Evolutionary conservation across 140 eudicot genomes (phyloP).

Genomic region (Erigeron philadelphicus): DNA sequence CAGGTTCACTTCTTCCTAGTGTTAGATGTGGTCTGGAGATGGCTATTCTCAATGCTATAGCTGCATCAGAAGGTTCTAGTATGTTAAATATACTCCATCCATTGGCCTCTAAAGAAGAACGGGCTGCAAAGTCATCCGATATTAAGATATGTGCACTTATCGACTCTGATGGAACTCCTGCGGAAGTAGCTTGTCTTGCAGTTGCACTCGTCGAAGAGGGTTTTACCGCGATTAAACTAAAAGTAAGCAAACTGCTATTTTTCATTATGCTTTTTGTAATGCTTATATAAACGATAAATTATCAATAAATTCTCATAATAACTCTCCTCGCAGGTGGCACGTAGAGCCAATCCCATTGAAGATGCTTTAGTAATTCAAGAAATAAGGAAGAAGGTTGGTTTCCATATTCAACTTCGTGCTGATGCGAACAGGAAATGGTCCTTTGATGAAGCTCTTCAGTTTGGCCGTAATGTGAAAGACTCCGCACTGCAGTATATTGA

Average conservation of each 20-base stretch:
- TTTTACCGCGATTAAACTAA: constrained; percentile 69
- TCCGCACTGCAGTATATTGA: constrained; percentile 76
- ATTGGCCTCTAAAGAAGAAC: constrained; percentile 31
- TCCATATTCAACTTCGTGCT: constrained; percentile 59
- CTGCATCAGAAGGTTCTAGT: constrained; percentile 54
- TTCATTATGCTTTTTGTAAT: constrained; percentile 7
- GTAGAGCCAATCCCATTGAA: constrained; percentile 65
- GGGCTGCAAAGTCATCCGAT: constrained; percentile 30
- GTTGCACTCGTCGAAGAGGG: constrained; percentile 70
- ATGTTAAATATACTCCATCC: constrained; percentile 57
- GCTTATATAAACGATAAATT: not conserved
- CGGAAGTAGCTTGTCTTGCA: constrained; percentile 67
- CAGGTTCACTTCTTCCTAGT: constrained; percentile 77
- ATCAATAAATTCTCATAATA: constrained; percentile 1
- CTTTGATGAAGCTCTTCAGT: constrained; percentile 58
- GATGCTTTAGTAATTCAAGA: constrained; percentile 73
- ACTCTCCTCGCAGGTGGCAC: constrained; percentile 62
- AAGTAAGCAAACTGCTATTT: constrained; percentile 40
- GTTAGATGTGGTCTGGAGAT: constrained; percentile 93
- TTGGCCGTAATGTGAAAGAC: constrained; percentile 55
- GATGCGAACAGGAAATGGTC: constrained; percentile 94
- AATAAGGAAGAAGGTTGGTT: constrained; percentile 72
- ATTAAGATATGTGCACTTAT: constrained; percentile 79
- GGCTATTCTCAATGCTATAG: constrained; percentile 80
- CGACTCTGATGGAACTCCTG: constrained; percentile 70